Conservation (phyloP, 108 stramenopile species). For the Cafeteria roenbergensis region DNA sequence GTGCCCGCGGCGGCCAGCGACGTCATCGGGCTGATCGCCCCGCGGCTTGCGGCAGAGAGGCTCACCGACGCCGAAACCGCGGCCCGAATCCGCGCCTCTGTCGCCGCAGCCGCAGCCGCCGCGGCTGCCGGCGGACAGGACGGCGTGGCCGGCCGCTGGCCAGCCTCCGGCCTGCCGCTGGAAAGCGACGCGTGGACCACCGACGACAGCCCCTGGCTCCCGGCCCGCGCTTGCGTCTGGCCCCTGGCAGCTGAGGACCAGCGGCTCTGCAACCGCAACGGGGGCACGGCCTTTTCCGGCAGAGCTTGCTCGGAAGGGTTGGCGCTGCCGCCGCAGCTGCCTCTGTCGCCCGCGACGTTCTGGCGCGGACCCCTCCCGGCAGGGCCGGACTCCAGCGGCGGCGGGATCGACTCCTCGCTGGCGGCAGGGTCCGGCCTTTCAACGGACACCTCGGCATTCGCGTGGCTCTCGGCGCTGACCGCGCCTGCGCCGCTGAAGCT, state of each 20-base stretch:
- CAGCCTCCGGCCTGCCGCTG: not conserved
- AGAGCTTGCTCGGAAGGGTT: not conserved
- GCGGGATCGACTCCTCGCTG: not conserved
- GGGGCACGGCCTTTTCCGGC: not conserved
- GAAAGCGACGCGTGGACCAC: not conserved
- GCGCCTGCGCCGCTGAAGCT: no score
- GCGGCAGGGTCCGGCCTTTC: not conserved
- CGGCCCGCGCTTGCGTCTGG: slow-evolving; percentile 38
- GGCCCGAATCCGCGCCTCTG: not conserved
- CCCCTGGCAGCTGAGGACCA: slow-evolving; percentile 33
- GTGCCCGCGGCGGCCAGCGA: no score
- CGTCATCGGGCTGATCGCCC: no score
- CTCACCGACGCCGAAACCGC: not conserved
- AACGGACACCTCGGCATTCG: no score
- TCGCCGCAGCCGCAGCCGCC: not conserved
- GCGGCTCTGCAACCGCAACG: slow-evolving; percentile 22
- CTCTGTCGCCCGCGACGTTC: not conserved
- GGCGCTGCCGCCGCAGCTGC: not conserved
- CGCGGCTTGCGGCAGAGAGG: no score
- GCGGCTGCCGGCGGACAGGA: not conserved
- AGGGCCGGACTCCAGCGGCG: not conserved
- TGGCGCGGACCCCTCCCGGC: not conserved
- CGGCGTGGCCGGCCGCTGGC: not conserved
- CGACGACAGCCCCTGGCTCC: slow-evolving; percentile 10
- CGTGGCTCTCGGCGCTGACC: no score